phyloP scores from a whole-genome alignment of 192 early-diverging fungal species.

The Gonapodya prolifera region DNA sequence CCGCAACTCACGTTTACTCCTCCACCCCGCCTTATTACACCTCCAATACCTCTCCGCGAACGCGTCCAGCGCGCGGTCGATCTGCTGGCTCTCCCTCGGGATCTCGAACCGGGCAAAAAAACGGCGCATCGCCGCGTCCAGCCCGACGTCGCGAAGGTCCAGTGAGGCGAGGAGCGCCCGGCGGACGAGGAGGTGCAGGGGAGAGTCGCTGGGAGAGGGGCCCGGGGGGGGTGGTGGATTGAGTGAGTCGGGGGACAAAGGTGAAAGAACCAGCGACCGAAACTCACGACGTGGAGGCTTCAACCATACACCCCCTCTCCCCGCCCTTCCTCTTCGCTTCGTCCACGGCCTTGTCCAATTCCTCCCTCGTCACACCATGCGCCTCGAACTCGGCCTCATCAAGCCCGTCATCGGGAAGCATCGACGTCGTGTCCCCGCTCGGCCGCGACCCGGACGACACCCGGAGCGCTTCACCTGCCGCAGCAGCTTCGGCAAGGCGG shows the following conservation, averaged over 20 bases:
- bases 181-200: neutral
- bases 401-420: neutral
- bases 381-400: neutral
- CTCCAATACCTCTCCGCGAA: constrained; percentile 53
- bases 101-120: constrained; percentile 62
- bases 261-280: neutral
- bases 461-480: neutral
- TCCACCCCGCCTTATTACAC: neutral
- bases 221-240: neutral
- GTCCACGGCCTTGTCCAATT: neutral
- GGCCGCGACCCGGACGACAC: neutral
- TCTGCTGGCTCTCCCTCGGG: constrained; percentile 72
- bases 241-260: neutral
- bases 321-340: neutral
- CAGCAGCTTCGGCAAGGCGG: neutral
- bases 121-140: constrained; percentile 88
- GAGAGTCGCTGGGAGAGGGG: neutral
- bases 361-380: neutral
- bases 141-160: neutral
- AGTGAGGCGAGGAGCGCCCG: neutral
- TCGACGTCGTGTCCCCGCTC: neutral
- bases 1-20: neutral
- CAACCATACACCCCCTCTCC: neutral
- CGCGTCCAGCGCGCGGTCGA: constrained; percentile 61
- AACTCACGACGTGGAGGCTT: neutral